Evolutionary conservation across 257 asterid genomes (phyloP).

Genomic region (Petunia secreta): DNA sequence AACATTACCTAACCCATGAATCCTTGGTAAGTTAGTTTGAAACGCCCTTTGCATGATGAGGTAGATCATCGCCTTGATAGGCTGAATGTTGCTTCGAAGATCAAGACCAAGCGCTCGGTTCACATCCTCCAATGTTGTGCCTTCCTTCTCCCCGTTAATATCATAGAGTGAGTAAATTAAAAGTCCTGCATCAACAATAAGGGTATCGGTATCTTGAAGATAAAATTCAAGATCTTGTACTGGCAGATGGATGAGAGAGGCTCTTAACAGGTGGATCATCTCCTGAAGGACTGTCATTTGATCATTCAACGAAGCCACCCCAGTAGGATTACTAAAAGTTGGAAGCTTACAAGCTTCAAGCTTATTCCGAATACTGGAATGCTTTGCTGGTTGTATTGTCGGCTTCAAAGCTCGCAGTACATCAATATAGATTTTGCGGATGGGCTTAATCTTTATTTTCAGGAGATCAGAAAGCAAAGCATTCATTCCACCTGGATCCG

Average conservation of each 20-base stretch:
- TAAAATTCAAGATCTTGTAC: not conserved
- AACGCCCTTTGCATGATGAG: not conserved
- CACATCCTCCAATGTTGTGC: not conserved
- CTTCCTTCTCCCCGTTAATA: not conserved
- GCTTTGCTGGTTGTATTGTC: too few species aligned
- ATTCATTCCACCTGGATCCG: too few species aligned
- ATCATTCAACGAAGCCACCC: not conserved
- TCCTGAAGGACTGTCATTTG: not conserved
- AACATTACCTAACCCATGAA: not conserved
- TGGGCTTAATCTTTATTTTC: too few species aligned
- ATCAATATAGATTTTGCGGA: too few species aligned
- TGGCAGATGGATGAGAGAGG: not conserved
- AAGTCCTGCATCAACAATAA: not conserved
- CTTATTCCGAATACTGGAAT: too few species aligned
- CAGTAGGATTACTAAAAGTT: not conserved
- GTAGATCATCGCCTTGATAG: not conserved
- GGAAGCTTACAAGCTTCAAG: not conserved
- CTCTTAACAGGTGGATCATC: not conserved
- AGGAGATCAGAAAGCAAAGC: too few species aligned
- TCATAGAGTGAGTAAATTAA: not conserved
- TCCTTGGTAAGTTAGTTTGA: constrained; percentile 3
- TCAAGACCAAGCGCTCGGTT: not conserved
- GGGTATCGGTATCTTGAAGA: not conserved
- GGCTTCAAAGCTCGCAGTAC: too few species aligned
- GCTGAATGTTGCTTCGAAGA: not conserved